A percentile compares a stretch with the other conserved stretches of the same genome.
Evolutionary conservation across 805 yeast genomes (phyloP).

Genomic region (Metschnikowia corniflorae): DNA sequence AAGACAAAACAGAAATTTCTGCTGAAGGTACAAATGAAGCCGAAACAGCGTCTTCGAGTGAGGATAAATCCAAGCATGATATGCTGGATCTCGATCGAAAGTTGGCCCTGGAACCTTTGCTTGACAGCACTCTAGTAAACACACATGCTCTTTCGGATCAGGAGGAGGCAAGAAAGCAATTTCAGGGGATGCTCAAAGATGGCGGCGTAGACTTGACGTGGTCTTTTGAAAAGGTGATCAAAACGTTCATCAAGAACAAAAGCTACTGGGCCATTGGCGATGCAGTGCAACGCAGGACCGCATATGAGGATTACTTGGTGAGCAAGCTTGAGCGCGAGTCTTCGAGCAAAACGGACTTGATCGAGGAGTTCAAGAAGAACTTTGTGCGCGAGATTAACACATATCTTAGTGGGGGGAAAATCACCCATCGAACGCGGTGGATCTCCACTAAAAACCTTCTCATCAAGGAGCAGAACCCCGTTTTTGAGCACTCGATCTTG

Average conservation of each 20-base stretch:
- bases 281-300: constrained; percentile 53
- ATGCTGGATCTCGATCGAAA: constrained; percentile 19
- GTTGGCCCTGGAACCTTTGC: constrained; percentile 21
- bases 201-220: constrained; percentile 65
- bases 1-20: constrained; percentile 3
- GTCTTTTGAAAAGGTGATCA: constrained; percentile 69
- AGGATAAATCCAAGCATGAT: neutral
- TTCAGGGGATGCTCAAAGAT: constrained; percentile 50
- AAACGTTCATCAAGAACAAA: constrained; percentile 52
- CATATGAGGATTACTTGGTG: constrained; percentile 62
- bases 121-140: constrained; percentile 23
- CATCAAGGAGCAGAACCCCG: constrained; percentile 61
- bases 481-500: constrained; percentile 56
- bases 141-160: constrained; percentile 19
- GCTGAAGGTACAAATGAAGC: neutral
- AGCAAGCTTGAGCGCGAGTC: constrained; percentile 45
- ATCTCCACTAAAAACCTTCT: constrained; percentile 43
- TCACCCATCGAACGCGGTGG: constrained; percentile 65
- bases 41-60: neutral
- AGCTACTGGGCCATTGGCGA: constrained; percentile 67
- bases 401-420: constrained; percentile 29
- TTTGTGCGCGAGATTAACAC: constrained; percentile 46
- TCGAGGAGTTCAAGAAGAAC: constrained; percentile 54
- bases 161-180: constrained; percentile 43
- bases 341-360: constrained; percentile 47